Conservation (phyloP, 2,329 filamentous ascomycete species). For the Ophiocordyceps sinensis region DNA sequence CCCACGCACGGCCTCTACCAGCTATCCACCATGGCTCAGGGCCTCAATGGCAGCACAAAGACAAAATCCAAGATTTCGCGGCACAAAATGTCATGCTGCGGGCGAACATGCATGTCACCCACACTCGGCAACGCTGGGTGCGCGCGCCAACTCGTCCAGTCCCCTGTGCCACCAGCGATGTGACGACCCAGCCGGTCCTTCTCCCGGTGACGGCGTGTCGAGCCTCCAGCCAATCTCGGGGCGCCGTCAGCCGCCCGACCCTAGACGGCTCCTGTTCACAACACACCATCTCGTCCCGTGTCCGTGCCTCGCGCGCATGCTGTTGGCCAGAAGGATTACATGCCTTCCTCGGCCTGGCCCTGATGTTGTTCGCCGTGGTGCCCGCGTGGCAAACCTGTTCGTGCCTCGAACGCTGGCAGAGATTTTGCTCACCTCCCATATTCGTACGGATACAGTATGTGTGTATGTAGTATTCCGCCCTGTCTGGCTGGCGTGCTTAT, state of each 20-base stretch:
- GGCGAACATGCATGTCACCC: not conserved
- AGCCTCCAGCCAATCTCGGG: slow-evolving; percentile 37
- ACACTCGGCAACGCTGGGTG: not conserved
- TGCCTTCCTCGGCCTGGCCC: not conserved
- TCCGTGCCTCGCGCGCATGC: slow-evolving; percentile 1
- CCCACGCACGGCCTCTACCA: no score
- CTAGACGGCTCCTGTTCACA: slow-evolving; percentile 7
- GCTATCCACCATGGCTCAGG: no score
- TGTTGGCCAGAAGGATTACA: not conserved
- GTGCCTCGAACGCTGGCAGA: not conserved
- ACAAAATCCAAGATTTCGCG: not conserved
- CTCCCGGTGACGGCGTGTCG: no score
- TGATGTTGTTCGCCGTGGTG: not conserved
- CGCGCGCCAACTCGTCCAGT: not conserved
- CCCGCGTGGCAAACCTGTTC: not conserved
- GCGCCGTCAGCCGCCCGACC: slow-evolving; percentile 29
- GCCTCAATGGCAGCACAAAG: no score
- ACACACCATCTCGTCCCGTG: slow-evolving; percentile 7
- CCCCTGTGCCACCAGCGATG: not conserved
- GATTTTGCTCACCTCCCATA: not conserved
- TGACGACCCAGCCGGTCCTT: not conserved
- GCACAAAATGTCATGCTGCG: not conserved
- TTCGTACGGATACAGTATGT: no score
- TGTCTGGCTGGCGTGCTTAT: not conserved
- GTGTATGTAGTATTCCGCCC: not conserved